Evolutionary conservation across 805 yeast species (phyloP), one percentile per base, ranked within the genome.

Genomic region (Scheffersomyces lignosus): DNA sequence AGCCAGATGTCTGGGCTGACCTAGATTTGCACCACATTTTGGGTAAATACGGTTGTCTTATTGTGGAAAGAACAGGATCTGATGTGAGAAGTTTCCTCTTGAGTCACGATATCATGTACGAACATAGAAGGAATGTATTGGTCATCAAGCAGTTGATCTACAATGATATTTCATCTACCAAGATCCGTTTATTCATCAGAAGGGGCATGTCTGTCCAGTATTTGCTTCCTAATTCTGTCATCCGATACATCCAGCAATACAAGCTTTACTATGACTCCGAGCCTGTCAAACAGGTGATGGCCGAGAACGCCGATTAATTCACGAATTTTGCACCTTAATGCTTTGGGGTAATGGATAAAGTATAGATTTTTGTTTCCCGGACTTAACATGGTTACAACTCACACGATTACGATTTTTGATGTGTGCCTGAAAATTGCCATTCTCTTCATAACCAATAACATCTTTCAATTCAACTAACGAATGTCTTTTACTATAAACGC

Each of bases 1-100:
- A 93, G 63, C 98, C 99, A 15, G 93, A 91, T 53, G 99, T 93
- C 26, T 93, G 99, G 99, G 96, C 96, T 1, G 98, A 91, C 59
- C 83, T 77, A 40, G 99, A 93, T 62, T 71, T 93, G 52, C 95
- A 89, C 53, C 99, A 93, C 59, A 93, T 93, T 31, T 72, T 93
- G 48, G 99, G 99, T 18, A 83, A 86, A 44, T 93, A 93, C 62
- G 99, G 99, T 3, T 93, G 99, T 66, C 69, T 93, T 44, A 93
- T 93, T 33, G 96, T 93, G 15, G 99, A 93, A 69, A 75, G 99
- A 50, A 91, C 99, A 0, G 99, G 99, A 4, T 75, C 93, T 7
- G 99, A 93, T 64, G 99, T 93, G 35, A 77, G 99, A 53, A 81
- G 89, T 26, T 93, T 93, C 72, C 66, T 93, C 54, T 70, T 93